These are phyloP conservation scores for Arabis alpina DNA, from an alignment of 345 rosid species.

Conservation along the genomic window DNA sequence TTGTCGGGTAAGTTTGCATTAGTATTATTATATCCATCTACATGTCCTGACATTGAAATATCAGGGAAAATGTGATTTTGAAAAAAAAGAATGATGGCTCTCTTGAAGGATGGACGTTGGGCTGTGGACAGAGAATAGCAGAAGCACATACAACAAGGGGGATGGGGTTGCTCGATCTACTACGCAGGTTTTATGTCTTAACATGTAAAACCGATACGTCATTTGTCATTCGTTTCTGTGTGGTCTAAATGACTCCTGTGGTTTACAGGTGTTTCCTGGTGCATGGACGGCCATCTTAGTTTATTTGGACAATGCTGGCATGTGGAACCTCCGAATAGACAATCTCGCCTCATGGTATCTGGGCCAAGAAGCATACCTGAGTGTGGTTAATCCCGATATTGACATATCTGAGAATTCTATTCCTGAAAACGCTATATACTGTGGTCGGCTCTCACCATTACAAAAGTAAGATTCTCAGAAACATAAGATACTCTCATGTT, in stretches of 20 bases:
- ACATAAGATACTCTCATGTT: constrained; percentile 2
- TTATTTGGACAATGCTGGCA: constrained; percentile 86
- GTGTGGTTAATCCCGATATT: constrained; percentile 68
- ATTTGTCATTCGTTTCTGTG: constrained; percentile 28
- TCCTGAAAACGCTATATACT: constrained; percentile 77
- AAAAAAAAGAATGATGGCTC: constrained; percentile 22
- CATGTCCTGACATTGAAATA: background rate
- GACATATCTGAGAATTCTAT: constrained; percentile 60
- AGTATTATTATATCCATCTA: constrained; percentile 31
- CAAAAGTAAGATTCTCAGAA: constrained; percentile 65
- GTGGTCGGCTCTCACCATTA: constrained; percentile 77
- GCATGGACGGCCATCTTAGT: constrained; percentile 95
- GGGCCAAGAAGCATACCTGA: constrained; percentile 83
- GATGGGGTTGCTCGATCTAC: constrained; percentile 90
- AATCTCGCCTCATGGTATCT: constrained; percentile 88
- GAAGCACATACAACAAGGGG: constrained; percentile 87
- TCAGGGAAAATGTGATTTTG: constrained; percentile 1
- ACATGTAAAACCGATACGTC: background rate
- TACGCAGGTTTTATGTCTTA: constrained; percentile 55
- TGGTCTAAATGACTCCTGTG: background rate
- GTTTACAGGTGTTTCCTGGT: constrained; percentile 82
- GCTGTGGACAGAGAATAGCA: constrained; percentile 89
- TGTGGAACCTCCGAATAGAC: constrained; percentile 86
- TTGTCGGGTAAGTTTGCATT: constrained; percentile 75
- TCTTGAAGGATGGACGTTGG: constrained; percentile 89